Evolutionary conservation across 2,329 filamentous ascomycete genomes (phyloP).

Genomic region (Malbranchea cinnamomea): DNA sequence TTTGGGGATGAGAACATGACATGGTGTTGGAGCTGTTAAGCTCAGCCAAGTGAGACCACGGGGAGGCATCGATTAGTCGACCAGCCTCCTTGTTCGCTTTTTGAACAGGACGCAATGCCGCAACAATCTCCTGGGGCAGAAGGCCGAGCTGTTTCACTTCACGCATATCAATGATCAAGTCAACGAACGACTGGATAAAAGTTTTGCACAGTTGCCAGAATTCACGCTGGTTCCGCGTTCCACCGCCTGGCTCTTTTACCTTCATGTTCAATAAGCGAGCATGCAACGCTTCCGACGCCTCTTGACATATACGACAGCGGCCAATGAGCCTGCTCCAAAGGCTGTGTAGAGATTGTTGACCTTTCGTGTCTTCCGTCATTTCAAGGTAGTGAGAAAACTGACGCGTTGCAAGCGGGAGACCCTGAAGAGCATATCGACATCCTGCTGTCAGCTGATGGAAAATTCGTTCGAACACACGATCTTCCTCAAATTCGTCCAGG

Average conservation of each 20-base stretch:
- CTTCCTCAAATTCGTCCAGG: slow-evolving; percentile 55
- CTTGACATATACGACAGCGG: slow-evolving; percentile 54
- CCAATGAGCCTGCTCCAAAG: slow-evolving; percentile 57
- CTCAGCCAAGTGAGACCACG: slow-evolving; percentile 43
- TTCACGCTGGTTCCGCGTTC: slow-evolving; percentile 42
- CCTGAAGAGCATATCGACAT: slow-evolving; percentile 56
- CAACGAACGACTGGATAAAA: slow-evolving; percentile 34
- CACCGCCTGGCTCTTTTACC: slow-evolving; percentile 65
- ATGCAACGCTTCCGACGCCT: slow-evolving; percentile 59
- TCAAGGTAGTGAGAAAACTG: slow-evolving; percentile 53
- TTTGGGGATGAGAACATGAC: slow-evolving; percentile 5
- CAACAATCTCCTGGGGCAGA: slow-evolving; percentile 51
- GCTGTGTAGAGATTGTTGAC: slow-evolving; percentile 44
- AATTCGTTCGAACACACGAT: slow-evolving; percentile 67
- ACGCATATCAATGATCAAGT: slow-evolving; percentile 32
- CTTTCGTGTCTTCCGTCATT: slow-evolving; percentile 45
- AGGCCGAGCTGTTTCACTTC: slow-evolving; percentile 33
- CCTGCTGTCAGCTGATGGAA: slow-evolving; percentile 62
- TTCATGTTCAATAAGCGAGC: slow-evolving; percentile 63
- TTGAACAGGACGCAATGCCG: slow-evolving; percentile 65
- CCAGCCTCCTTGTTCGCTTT: slow-evolving; percentile 68
- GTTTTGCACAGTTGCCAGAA: slow-evolving; percentile 57
- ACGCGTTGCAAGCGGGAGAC: slow-evolving; percentile 52
- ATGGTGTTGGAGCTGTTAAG: slow-evolving; percentile 19
- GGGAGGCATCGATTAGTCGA: slow-evolving; percentile 52